Evolutionary conservation across 306 rosid species (phyloP).

Genomic region (Dalbergia cultrata): DNA sequence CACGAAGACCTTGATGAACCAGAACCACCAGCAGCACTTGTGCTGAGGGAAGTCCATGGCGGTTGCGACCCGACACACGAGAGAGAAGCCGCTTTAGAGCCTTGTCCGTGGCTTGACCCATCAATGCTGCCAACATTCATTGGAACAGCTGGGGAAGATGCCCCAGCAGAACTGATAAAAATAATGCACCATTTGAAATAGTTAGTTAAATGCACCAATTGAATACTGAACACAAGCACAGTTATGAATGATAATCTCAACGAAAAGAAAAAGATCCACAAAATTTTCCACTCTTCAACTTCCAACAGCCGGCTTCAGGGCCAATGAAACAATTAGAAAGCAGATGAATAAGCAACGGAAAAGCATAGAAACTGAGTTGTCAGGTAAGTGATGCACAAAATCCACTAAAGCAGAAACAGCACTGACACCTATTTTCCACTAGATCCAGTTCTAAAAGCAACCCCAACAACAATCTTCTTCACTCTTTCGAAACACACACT

Average conservation of each 20-base stretch:
- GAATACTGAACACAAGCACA: slow-evolving; percentile 1
- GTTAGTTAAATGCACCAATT: slow-evolving; percentile 3
- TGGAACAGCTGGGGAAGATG: slow-evolving; percentile 92
- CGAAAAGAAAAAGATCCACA: neutral
- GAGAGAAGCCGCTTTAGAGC: slow-evolving; percentile 93
- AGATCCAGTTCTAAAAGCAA: slow-evolving; percentile 41
- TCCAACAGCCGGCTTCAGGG: neutral
- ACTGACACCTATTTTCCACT: neutral
- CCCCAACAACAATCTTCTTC: neutral
- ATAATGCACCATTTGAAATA: slow-evolving; percentile 39
- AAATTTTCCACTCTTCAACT: neutral
- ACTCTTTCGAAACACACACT: neutral
- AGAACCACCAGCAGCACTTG: slow-evolving; percentile 87
- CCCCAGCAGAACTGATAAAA: slow-evolving; percentile 92
- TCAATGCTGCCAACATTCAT: slow-evolving; percentile 91
- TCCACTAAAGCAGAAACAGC: neutral
- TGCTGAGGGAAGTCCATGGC: slow-evolving; percentile 84
- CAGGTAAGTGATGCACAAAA: neutral
- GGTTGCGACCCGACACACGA: slow-evolving; percentile 97
- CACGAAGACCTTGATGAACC: slow-evolving; percentile 85
- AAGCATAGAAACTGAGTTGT: neutral
- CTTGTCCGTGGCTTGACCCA: slow-evolving; percentile 87
- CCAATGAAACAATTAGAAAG: slow-evolving; percentile 2
- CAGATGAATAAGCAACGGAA: neutral
- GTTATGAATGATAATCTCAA: neutral